phyloP scores from a whole-genome alignment of 495 filamentous ascomycete species.

The Oidiodendron maius region DNA sequence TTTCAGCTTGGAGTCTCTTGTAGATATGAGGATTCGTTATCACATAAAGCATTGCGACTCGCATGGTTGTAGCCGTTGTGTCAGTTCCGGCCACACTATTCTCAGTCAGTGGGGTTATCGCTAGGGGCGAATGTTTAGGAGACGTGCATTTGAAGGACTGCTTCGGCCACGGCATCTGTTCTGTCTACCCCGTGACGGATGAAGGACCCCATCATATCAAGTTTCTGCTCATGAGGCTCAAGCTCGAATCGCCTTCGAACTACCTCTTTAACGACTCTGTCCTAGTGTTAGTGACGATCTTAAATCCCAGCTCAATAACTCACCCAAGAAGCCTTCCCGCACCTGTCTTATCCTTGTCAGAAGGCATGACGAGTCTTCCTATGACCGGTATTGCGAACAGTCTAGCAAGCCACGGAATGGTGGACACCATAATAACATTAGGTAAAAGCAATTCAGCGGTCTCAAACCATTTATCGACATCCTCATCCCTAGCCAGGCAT shows the following conservation, averaged over 20 bases:
- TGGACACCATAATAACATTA: slow-evolving; percentile 4
- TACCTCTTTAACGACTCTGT: slow-evolving; percentile 30
- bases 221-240: slow-evolving; percentile 7
- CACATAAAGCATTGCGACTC: slow-evolving; percentile 48
- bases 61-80: slow-evolving; percentile 55
- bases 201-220: slow-evolving; percentile 38
- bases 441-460: slow-evolving; percentile 5
- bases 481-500: slow-evolving; percentile 30
- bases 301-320: background rate
- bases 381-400: slow-evolving; percentile 16
- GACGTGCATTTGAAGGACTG: slow-evolving; percentile 15
- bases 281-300: background rate
- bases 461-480: slow-evolving; percentile 31
- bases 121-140: background rate
- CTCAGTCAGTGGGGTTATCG: background rate
- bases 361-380: slow-evolving; percentile 46
- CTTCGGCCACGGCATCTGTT: slow-evolving; percentile 34
- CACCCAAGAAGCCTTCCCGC: slow-evolving; percentile 46
- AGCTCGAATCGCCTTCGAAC: slow-evolving; percentile 27
- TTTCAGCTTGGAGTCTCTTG: slow-evolving; percentile 48
- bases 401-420: slow-evolving; percentile 6
- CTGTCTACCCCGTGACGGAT: slow-evolving; percentile 33
- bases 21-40: slow-evolving; percentile 41
- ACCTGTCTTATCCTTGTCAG: slow-evolving; percentile 43
- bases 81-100: slow-evolving; percentile 53